These are phyloP conservation scores for Fusarium anguioides DNA, from an alignment of 2,329 filamentous ascomycete species.

Conservation along the genomic window DNA sequence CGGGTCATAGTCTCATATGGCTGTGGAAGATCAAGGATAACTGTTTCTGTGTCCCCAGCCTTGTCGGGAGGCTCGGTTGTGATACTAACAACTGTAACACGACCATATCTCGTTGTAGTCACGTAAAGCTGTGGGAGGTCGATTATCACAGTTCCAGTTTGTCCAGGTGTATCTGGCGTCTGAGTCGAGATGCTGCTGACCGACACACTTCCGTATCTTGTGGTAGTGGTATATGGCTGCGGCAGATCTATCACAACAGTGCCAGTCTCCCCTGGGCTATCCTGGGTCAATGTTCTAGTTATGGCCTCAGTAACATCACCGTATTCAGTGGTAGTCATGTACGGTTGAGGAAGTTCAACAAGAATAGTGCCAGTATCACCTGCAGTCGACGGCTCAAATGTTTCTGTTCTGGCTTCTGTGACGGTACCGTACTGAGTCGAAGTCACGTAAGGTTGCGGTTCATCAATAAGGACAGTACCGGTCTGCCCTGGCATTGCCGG, in stretches of 20 bases:
- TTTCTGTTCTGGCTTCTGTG: not conserved
- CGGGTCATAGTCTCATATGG: not conserved
- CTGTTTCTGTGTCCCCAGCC: not conserved
- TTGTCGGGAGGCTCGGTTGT: not conserved
- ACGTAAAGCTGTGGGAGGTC: not conserved
- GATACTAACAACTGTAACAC: not conserved
- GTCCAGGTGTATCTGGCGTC: not conserved
- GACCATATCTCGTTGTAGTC: not conserved
- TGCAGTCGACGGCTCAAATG: no score
- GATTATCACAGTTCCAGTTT: not conserved
- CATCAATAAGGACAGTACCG: not conserved
- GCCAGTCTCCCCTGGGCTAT: not conserved
- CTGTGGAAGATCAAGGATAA: not conserved
- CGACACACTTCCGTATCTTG: not conserved
- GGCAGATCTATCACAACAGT: not conserved
- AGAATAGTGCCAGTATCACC: no score
- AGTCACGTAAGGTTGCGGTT: not conserved
- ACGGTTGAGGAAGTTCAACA: conserved; percentile 1
- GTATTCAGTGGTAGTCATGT: not conserved
- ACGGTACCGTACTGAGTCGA: not conserved
- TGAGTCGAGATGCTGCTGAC: not conserved
- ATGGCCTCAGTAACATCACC: not conserved
- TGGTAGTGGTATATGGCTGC: not conserved
- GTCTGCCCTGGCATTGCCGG: not conserved
- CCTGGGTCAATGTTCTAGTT: not conserved